phyloP scores from a whole-genome alignment of 2,329 filamentous ascomycete genomes.

The Fusarium lyarnte region DNA sequence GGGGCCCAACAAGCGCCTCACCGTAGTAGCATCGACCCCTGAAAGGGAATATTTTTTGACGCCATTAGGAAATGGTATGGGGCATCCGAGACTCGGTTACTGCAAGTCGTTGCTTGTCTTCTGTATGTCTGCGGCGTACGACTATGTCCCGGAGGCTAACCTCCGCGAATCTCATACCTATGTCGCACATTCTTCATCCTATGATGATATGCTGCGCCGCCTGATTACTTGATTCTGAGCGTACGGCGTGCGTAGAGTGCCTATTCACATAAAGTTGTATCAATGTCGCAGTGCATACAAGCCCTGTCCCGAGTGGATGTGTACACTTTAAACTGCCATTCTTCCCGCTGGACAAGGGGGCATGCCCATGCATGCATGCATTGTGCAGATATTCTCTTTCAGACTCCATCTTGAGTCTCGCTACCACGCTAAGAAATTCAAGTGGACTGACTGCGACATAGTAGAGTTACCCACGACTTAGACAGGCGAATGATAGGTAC shows the following conservation, averaged over 20 bases:
- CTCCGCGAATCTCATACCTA: conserved; percentile 1
- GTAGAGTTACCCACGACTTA: neutral
- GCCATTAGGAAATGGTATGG: conserved; percentile 12
- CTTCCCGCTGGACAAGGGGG: neutral
- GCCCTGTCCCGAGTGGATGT: neutral
- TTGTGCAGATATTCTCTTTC: neutral
- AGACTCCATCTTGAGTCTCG: neutral
- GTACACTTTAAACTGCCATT: neutral
- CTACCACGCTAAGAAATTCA: neutral
- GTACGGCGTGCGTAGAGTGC: neutral
- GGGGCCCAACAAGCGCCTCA: conserved; percentile 21
- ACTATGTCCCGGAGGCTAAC: conserved; percentile 9
- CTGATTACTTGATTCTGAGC: neutral
- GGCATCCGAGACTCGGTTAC: neutral
- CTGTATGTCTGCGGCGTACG: neutral
- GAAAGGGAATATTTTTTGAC: conserved; percentile 14
- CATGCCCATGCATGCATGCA: neutral
- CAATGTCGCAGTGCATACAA: neutral
- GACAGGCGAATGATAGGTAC: neutral
- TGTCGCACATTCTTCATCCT: neutral
- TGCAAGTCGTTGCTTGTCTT: neutral
- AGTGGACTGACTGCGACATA: conserved; percentile 13
- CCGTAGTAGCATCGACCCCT: conserved; percentile 26
- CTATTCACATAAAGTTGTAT: neutral
- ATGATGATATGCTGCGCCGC: neutral